Evolutionary conservation across 306 rosid species (phyloP), one percentile per base, ranked within the genome.

Genomic region (Ziziphus jujuba): DNA sequence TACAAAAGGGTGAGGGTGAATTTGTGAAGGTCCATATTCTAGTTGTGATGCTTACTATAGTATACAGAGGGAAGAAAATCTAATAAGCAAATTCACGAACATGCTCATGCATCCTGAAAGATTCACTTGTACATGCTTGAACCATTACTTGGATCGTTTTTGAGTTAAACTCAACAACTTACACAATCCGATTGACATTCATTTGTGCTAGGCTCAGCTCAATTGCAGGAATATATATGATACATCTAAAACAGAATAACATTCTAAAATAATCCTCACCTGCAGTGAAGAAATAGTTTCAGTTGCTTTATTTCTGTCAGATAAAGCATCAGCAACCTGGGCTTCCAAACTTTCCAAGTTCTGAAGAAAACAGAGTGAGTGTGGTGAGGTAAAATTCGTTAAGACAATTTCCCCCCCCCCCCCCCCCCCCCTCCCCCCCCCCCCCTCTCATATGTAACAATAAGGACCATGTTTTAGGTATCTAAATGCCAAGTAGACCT

Each of bases 211-310:
- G 59, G 11, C 35, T 66, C 56, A 69, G 73, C 47, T 58, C 35
- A 56, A 63, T 16, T 65, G 9, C 49, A 14, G 14, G 16, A 10
- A 50, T 53, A 16, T 52, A 44, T 44, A 17, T 23, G 23, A 47
- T 49, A 67, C 65, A 43, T 68, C 38, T 62, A 51, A 33, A 14
- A 65, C 43, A 38, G 21, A 69, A 54, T 31, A 35, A 65, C 75
- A 61, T 12, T n/a, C 71, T 70, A 63, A 51, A 56, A 69, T 31
- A 64, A 59, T 76, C 76, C 77, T 73, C 70, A 88, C 99, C 96
- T 88, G 99, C 64, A 95, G 77, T 50, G 95, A 88, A 81, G 97
- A 88, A 79, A 88, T 88, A 57, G 88, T 87, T 78, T 87, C 96
- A 57, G 90, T 72, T 50, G 97, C 99, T 82, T 90, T 95, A 49